These are phyloP conservation scores for Melastoma malabathricum DNA, from an alignment of 345 rosid species.

Conservation along the genomic window DNA sequence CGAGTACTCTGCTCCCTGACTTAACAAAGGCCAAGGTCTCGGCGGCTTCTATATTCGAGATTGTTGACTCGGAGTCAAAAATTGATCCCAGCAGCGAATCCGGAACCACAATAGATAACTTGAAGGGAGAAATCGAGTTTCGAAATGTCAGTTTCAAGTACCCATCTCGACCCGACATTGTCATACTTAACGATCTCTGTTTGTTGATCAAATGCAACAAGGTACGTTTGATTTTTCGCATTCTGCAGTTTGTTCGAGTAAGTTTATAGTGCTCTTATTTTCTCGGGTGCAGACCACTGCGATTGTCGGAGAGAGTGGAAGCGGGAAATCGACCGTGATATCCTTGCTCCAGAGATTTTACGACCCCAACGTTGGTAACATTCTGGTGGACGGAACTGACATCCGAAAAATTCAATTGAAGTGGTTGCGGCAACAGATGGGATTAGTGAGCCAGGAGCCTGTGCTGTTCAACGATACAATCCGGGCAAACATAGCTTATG, in stretches of 20 bases:
- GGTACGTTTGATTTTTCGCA: no score
- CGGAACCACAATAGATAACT: constrained; percentile 29
- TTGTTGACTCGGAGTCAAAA: constrained; percentile 46
- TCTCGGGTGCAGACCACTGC: constrained; percentile 40
- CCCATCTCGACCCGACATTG: constrained; percentile 51
- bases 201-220: constrained; percentile 10
- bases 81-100: constrained; percentile 47
- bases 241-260: constrained; percentile 31
- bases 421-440: constrained; percentile 72
- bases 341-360: constrained; percentile 56
- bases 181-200: constrained; percentile 43
- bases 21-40: constrained; percentile 37
- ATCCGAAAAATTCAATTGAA: constrained; percentile 37
- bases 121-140: constrained; percentile 50
- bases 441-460: constrained; percentile 67
- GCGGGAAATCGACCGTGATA: constrained; percentile 63
- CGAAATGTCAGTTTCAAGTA: constrained; percentile 19
- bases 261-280: constrained; percentile 17
- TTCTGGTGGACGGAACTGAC: constrained; percentile 50
- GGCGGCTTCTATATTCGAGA: constrained; percentile 53
- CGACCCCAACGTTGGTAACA: constrained; percentile 46
- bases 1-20: constrained; percentile 45
- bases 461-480: constrained; percentile 45
- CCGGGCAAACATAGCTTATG: constrained; percentile 61
- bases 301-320: constrained; percentile 70